Percentiles rank a stretch among this genome's conserved stretches.
phyloP scores from a whole-genome alignment of 139 green algal genomes.

The Coelastrella sp. region DNA sequence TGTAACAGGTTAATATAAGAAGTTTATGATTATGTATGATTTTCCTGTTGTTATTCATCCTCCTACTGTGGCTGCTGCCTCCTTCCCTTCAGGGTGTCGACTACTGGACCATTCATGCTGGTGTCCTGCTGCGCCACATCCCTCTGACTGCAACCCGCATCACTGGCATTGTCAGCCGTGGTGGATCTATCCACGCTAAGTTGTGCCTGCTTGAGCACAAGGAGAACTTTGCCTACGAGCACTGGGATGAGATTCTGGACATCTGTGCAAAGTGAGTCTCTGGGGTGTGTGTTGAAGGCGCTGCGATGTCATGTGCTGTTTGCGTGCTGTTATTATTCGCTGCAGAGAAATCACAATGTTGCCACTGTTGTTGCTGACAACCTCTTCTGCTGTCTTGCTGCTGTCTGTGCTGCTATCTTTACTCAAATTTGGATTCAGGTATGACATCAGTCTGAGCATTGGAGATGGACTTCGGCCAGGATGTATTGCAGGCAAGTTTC shows the following conservation, averaged over 20 bases:
- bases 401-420: not conserved
- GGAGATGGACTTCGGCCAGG: conserved; percentile 93
- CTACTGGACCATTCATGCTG: conserved; percentile 98
- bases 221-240: conserved; percentile 98
- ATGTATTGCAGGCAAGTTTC: conserved; percentile 79
- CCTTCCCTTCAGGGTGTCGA: conserved; percentile 88
- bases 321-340: too few species aligned
- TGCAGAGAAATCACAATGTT: conserved; percentile 64
- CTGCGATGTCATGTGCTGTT: conserved; percentile 76
- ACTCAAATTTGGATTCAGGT: conserved; percentile 48
- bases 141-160: conserved; percentile 91
- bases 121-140: conserved; percentile 92
- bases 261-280: conserved; percentile 77
- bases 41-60: too few species aligned
- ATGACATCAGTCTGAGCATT: conserved; percentile 93
- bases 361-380: not conserved
- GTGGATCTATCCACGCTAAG: conserved; percentile 97
- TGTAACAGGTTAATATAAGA: too few species aligned
- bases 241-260: conserved; percentile 99
- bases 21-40: too few species aligned
- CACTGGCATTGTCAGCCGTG: conserved; percentile 95
- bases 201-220: conserved; percentile 90
- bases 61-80: not conserved
- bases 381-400: not conserved
- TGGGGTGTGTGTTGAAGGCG: not conserved